Conservation (phyloP, 2,329 filamentous ascomycete genomes). For the Fusarium denticulatum region DNA sequence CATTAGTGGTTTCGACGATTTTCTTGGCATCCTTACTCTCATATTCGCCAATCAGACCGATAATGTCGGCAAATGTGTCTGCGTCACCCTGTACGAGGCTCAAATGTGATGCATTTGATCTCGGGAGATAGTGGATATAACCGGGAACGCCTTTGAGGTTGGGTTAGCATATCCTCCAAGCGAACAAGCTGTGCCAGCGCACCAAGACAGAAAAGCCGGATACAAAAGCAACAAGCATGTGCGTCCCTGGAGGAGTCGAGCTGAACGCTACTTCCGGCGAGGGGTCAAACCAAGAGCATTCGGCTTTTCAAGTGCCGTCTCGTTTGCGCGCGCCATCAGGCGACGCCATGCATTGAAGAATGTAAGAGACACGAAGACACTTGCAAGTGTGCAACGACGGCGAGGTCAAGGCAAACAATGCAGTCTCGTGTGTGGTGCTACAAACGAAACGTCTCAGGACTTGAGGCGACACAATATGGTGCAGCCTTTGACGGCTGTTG, state of each 20-base stretch:
- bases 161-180: conserved; percentile 38
- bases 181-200: conserved; percentile 26
- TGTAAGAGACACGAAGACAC: conserved; percentile 10
- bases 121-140: conserved; percentile 65
- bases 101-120: conserved; percentile 56
- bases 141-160: conserved; percentile 33
- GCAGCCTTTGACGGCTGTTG: conserved; percentile 26
- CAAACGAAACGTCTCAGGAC: conserved; percentile 29
- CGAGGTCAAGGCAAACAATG: neutral
- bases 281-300: conserved; percentile 14
- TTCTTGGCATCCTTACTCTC: conserved; percentile 60
- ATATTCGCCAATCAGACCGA: conserved; percentile 80
- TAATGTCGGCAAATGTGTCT: conserved; percentile 78
- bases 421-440: conserved; percentile 24
- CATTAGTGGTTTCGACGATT: neutral
- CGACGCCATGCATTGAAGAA: conserved; percentile 15
- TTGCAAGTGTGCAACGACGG: neutral
- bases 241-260: conserved; percentile 34
- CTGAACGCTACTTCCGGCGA: conserved; percentile 27
- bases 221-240: conserved; percentile 38
- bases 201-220: conserved; percentile 34
- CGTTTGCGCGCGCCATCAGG: conserved; percentile 11
- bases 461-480: conserved; percentile 30
- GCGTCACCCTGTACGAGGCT: conserved; percentile 63
- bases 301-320: conserved; percentile 6